Base-by-base conservation (phyloP, 805 yeast species). In the Maudiozyma serrabonitensis region DNA sequence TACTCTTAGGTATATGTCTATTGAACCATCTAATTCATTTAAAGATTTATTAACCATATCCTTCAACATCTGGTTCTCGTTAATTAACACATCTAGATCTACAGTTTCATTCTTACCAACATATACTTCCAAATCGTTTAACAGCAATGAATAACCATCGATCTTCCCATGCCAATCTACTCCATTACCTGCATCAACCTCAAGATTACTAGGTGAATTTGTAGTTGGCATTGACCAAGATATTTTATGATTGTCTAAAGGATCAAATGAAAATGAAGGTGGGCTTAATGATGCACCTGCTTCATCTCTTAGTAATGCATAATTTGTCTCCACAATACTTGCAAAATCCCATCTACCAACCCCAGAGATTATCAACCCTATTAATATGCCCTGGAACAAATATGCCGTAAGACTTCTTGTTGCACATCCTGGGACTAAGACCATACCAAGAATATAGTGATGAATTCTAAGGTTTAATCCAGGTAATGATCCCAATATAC, bases 261-360 rank as follows among this genome's bases (percentile, higher is more conserved):
- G 45, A 9, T 59, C 47, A 39, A 63, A 59, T 13, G 55, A 34
- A 15, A 80, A 69, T 2, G 47, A 48, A 0, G 88, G 88, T 6
- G 87, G 85, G 15, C 67, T 55, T 13, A 62, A 52, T 6, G 68
- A 58, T 3, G 61, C 80, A 43, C 79, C 75, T 0, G 95, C 90
- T 56, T 86, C 95, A 18, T 84, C 84, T 55, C 97, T 72, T 49
- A 80, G 63, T 42, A 90, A 64, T 2, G 86, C 75, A 4, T 73
- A 68, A 25, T 76, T 76, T 0, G 96, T 87, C 60, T 91, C 96
- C 1, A 86, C 80, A 50, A 91, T 80, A 13, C 96, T 81, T 2
- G 95, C 97, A 59, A 85, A 81, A 49, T 93, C 97, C 99, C 99
- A 91, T 49, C 95, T 72, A 0, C 95, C 79, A 1, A 87, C 80